A percentile compares a stretch with the other conserved stretches of the same genome.
phyloP scores from a whole-genome alignment of 495 filamentous ascomycete genomes.

The Penicillium macrosclerotiorum region DNA sequence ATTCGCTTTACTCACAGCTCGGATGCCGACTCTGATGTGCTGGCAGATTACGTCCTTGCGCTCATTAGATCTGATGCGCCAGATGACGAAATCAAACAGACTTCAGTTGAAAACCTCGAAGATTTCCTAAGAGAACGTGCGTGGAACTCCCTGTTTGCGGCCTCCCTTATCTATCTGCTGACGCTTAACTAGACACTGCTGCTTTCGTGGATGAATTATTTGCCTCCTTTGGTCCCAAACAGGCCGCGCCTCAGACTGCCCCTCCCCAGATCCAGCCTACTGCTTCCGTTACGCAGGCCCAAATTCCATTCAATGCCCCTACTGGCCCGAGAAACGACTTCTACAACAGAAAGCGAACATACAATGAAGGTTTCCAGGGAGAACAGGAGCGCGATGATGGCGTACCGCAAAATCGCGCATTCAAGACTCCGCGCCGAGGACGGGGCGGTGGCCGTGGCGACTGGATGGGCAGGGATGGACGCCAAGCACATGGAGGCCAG shows the following conservation, averaged over 20 bases:
- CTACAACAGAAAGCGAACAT: slow-evolving; percentile 55
- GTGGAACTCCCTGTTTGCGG: slow-evolving; percentile 32
- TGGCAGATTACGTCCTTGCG: slow-evolving; percentile 95
- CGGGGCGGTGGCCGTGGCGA: slow-evolving; percentile 56
- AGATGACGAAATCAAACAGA: slow-evolving; percentile 66
- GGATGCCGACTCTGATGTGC: slow-evolving; percentile 91
- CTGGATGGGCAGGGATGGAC: slow-evolving; percentile 36
- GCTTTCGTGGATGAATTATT: slow-evolving; percentile 88
- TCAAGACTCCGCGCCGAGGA: slow-evolving; percentile 75
- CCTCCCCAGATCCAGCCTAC: slow-evolving; percentile 53
- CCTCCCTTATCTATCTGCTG: slow-evolving; percentile 5
- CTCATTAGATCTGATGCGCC: slow-evolving; percentile 78
- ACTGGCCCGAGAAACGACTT: slow-evolving; percentile 31
- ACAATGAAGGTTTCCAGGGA: slow-evolving; percentile 56
- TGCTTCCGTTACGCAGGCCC: slow-evolving; percentile 16
- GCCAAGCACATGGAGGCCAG: slow-evolving; percentile 9
- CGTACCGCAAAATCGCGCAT: slow-evolving; percentile 50
- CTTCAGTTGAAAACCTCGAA: slow-evolving; percentile 74
- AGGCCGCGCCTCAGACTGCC: slow-evolving; percentile 27
- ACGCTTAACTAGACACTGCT: slow-evolving; percentile 54
- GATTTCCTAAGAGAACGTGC: slow-evolving; percentile 78
- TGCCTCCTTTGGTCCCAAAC: slow-evolving; percentile 59
- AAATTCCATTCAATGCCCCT: slow-evolving; percentile 35
- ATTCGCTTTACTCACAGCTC: slow-evolving; percentile 52
- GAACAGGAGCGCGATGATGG: slow-evolving; percentile 42